Percentiles rank a stretch among this genome's conserved stretches.
Evolutionary conservation across 176 grass and related monocot species (phyloP).

Genomic region (Carex kokanica): DNA sequence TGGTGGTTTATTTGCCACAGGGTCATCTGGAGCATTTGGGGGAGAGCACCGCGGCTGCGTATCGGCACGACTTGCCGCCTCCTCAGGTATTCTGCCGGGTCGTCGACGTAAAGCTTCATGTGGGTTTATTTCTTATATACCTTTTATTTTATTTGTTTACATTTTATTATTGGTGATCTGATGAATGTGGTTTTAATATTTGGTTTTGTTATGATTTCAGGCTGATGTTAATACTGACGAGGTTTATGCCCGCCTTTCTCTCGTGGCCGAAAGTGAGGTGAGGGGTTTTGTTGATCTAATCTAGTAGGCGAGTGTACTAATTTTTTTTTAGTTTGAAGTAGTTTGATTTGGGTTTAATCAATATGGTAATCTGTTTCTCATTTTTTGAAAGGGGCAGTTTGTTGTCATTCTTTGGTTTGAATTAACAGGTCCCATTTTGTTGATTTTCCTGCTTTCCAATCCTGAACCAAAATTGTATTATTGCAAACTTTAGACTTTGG

Average conservation of each 20-base stretch:
- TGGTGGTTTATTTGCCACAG: conserved; percentile 92
- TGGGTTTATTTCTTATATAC: conserved; percentile 30
- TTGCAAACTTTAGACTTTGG: neutral
- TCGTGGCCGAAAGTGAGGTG: conserved; percentile 75
- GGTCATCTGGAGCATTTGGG: conserved; percentile 71
- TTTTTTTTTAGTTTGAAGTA: neutral
- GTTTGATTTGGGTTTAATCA: neutral
- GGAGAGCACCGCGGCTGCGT: conserved; percentile 13
- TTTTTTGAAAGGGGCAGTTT: neutral
- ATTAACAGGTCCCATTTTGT: neutral
- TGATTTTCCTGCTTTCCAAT: conserved; percentile 4
- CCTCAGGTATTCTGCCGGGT: conserved; percentile 92
- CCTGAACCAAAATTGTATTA: neutral
- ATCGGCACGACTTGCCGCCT: conserved; percentile 30
- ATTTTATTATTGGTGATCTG: neutral
- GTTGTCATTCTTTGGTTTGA: conserved; percentile 26
- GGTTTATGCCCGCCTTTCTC: conserved; percentile 77
- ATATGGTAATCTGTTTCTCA: neutral
- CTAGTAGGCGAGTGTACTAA: neutral
- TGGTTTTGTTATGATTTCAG: conserved; percentile 46
- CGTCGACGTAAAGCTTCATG: conserved; percentile 78
- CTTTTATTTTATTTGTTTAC: neutral
- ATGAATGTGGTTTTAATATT: conserved; percentile 2
- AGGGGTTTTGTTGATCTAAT: conserved; percentile 14
- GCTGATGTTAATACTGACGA: conserved; percentile 89